Conservation (phyloP, 2,329 filamentous ascomycete genomes). For the Trichophyton verrucosum region DNA sequence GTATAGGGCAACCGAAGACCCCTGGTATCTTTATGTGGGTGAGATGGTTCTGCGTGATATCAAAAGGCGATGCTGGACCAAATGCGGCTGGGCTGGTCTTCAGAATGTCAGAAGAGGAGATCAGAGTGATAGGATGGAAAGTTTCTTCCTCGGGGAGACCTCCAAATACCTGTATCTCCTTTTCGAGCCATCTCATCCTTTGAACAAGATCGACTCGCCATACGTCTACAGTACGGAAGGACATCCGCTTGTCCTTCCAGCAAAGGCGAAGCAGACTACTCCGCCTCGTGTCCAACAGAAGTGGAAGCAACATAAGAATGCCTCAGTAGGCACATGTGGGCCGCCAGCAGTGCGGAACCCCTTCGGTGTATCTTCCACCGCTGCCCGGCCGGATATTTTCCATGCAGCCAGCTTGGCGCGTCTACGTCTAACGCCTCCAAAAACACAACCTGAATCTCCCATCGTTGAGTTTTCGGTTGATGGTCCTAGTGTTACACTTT, state of each 20-base stretch:
- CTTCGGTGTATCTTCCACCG: constrained; percentile 65
- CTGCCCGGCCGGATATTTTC: constrained; percentile 69
- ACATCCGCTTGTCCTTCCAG: constrained; percentile 77
- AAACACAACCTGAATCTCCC: constrained; percentile 45
- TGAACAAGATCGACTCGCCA: constrained; percentile 75
- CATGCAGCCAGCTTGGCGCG: constrained; percentile 78
- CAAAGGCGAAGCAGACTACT: constrained; percentile 2
- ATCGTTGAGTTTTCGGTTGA: constrained; percentile 42
- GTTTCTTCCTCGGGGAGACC: constrained; percentile 94
- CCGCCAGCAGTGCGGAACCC: constrained; percentile 46
- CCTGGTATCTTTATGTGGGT: constrained; percentile 90
- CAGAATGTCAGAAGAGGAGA: constrained; percentile 73
- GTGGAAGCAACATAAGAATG: constrained; percentile 6
- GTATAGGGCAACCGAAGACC: constrained; percentile 85
- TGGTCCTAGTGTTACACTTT: constrained; percentile 44
- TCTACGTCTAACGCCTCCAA: constrained; percentile 58
- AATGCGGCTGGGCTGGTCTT: constrained; percentile 86
- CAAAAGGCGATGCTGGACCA: constrained; percentile 72
- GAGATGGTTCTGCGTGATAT: constrained; percentile 93
- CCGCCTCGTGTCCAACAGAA: constrained; percentile 15
- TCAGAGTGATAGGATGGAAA: constrained; percentile 91
- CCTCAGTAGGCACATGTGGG: constrained; percentile 49
- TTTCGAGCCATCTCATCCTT: constrained; percentile 71
- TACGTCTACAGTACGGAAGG: constrained; percentile 95
- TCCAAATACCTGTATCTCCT: constrained; percentile 90